Conservation (phyloP, 2,329 filamentous ascomycete genomes). For the Sclerotinia subarctica region DNA sequence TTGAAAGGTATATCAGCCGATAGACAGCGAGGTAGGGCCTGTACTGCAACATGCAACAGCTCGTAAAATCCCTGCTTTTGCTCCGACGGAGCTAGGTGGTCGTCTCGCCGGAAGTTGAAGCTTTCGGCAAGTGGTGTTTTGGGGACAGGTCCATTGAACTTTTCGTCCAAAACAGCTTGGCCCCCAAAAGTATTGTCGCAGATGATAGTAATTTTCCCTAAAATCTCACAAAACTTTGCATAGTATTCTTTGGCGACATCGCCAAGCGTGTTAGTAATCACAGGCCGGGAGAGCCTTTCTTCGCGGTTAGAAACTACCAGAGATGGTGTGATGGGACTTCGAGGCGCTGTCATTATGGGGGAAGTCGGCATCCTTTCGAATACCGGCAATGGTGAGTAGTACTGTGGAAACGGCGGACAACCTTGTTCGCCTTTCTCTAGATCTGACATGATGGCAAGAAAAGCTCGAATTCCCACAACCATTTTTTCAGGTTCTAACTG, state of each 20-base stretch:
- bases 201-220: slow-evolving; percentile 92
- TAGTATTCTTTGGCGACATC: slow-evolving; percentile 84
- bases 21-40: slow-evolving; percentile 89
- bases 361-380: slow-evolving; percentile 50
- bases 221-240: slow-evolving; percentile 85
- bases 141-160: slow-evolving; percentile 80
- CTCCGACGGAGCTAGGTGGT: slow-evolving; percentile 66
- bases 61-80: slow-evolving; percentile 95
- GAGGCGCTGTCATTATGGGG: slow-evolving; percentile 46
- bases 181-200: slow-evolving; percentile 97
- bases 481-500: slow-evolving; percentile 94
- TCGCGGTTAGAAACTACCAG: slow-evolving; percentile 44
- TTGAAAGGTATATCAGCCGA: slow-evolving; percentile 90
- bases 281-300: slow-evolving; percentile 65
- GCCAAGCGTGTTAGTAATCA: slow-evolving; percentile 60
- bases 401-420: slow-evolving; percentile 78
- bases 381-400: slow-evolving; percentile 46
- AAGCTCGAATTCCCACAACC: slow-evolving; percentile 94
- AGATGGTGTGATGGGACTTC: slow-evolving; percentile 25
- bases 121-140: slow-evolving; percentile 95
- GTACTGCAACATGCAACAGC: slow-evolving; percentile 88
- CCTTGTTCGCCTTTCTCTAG: slow-evolving; percentile 78
- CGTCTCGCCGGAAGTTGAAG: slow-evolving; percentile 89
- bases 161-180: slow-evolving; percentile 92
- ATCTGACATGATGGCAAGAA: slow-evolving; percentile 89